Evolutionary conservation across 805 yeast species (phyloP).

Genomic region (Yamadazyma takamatsuzukensis): DNA sequence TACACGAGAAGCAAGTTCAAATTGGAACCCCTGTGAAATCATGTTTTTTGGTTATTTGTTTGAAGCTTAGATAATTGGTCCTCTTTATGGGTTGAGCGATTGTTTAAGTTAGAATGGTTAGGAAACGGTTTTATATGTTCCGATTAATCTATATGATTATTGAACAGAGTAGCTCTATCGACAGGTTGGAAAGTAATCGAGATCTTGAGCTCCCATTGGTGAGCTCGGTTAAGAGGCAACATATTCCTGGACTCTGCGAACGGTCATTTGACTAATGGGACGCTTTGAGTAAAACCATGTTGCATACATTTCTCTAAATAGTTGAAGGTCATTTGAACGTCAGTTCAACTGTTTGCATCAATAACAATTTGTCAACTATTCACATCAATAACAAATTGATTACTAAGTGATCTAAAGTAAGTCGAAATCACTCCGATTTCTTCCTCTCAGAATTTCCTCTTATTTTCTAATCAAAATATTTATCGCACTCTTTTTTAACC

Average conservation of each 20-base stretch:
- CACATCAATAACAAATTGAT: background rate
- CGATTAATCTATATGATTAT: conserved; percentile 27
- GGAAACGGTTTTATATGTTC: conserved; percentile 1
- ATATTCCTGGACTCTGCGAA: conserved; percentile 99
- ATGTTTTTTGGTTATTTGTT: background rate
- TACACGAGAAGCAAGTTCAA: conserved; percentile 67
- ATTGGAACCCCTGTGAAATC: conserved; percentile 14
- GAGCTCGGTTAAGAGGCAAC: conserved; percentile 86
- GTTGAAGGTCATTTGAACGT: background rate
- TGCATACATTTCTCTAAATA: conserved; percentile 71
- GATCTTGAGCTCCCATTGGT: conserved; percentile 57
- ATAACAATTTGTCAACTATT: conserved; percentile 5
- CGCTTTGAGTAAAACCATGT: conserved; percentile 99
- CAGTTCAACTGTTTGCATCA: too few relatives aligned
- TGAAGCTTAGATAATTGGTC: conserved; percentile 27
- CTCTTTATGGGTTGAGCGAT: conserved; percentile 55
- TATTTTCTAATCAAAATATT: too few relatives aligned
- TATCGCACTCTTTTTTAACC: too few relatives aligned
- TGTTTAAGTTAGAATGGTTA: conserved; percentile 6
- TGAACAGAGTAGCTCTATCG: conserved; percentile 95
- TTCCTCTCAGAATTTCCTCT: too few relatives aligned
- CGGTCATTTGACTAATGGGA: conserved; percentile 75
- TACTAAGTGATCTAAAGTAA: too few relatives aligned
- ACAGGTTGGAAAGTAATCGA: conserved; percentile 83
- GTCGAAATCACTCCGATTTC: too few relatives aligned